Percentiles rank a stretch among this genome's conserved stretches.
Conservation (phyloP, 1,139 yeast species). For the Debaryomyces singareniensis region DNA sequence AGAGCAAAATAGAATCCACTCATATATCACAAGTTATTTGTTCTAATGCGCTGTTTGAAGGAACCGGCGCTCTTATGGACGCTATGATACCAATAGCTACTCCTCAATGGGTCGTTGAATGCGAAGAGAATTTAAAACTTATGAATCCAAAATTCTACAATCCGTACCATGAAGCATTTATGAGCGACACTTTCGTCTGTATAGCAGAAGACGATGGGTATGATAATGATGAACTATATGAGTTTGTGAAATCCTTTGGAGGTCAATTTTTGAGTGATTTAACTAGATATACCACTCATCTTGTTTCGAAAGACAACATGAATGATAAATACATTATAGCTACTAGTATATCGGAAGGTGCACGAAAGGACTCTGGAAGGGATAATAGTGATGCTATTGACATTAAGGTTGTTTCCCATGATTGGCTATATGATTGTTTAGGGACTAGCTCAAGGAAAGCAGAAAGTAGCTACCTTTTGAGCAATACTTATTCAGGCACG, state of each 20-base stretch:
- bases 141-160: constrained; percentile 50
- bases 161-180: constrained; percentile 63
- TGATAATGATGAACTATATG: constrained; percentile 61
- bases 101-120: constrained; percentile 56
- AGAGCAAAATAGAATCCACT: too few relatives aligned
- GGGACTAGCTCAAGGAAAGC: constrained; percentile 44
- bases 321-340: constrained; percentile 47
- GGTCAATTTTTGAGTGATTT: constrained; percentile 64
- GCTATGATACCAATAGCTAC: constrained; percentile 65
- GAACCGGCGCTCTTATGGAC: not conserved
- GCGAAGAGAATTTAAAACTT: constrained; percentile 35
- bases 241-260: constrained; percentile 66
- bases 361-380: constrained; percentile 5
- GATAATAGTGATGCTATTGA: constrained; percentile 23
- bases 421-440: constrained; percentile 72
- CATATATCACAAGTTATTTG: constrained; percentile 51
- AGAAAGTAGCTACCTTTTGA: constrained; percentile 47
- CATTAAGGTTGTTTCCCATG: constrained; percentile 64
- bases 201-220: constrained; percentile 52
- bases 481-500: constrained; percentile 10
- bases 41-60: constrained; percentile 10
- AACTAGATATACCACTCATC: constrained; percentile 70
- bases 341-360: constrained; percentile 28
- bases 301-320: constrained; percentile 50
- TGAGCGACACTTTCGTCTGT: constrained; percentile 58